These are phyloP conservation scores for Citrus cavaleriei DNA, from an alignment of 345 rosid species.

Conservation along the genomic window DNA sequence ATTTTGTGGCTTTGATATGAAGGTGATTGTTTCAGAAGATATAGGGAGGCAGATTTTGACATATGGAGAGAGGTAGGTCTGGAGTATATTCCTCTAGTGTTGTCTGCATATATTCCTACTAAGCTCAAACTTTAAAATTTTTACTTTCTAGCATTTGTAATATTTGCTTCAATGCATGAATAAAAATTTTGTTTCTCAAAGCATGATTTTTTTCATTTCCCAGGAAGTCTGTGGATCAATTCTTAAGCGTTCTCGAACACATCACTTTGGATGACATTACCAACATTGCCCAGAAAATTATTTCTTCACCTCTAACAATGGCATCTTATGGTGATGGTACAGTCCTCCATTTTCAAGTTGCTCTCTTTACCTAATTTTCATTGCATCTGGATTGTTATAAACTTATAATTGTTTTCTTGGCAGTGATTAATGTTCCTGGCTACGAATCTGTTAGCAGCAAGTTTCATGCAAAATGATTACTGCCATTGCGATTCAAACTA, in stretches of 20 bases:
- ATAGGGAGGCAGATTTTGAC: constrained; percentile 73
- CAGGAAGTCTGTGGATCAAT: constrained; percentile 80
- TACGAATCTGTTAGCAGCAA: constrained; percentile 58
- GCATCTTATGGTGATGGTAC: constrained; percentile 89
- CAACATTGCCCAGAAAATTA: constrained; percentile 43
- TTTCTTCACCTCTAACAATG: constrained; percentile 86
- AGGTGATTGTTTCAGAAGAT: constrained; percentile 63
- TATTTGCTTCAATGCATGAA: background rate
- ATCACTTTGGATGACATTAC: constrained; percentile 58
- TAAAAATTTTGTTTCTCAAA: background rate
- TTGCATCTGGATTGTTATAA: background rate
- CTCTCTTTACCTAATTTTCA: background rate
- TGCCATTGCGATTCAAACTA: background rate
- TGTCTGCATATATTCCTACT: background rate
- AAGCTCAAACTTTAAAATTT: background rate
- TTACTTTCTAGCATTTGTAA: background rate
- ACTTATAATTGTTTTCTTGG: background rate
- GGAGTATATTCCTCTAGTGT: background rate
- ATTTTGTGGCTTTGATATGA: constrained; percentile 2
- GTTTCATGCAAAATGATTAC: constrained; percentile 31
- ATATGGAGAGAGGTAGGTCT: constrained; percentile 63
- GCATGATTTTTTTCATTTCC: background rate
- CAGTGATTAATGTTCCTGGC: constrained; percentile 70
- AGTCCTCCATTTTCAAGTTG: background rate
- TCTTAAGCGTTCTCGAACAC: constrained; percentile 60